Percentiles rank a stretch among this genome's conserved stretches.
Evolutionary conservation across 148 eudicot genomes (phyloP).

Genomic region (Camellia sinensis): DNA sequence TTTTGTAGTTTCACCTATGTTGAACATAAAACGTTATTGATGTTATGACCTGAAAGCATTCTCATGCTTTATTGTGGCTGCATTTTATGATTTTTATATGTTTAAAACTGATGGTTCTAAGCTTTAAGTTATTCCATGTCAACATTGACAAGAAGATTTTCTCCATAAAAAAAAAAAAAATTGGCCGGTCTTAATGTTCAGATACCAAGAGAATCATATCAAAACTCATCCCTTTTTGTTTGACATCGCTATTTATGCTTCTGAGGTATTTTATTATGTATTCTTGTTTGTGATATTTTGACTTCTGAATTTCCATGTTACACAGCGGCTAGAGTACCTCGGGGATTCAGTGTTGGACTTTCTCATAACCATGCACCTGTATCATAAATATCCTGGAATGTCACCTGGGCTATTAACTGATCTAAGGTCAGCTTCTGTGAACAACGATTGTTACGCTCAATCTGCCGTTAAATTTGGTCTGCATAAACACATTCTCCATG

Average conservation of each 20-base stretch:
- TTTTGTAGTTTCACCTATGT: neutral
- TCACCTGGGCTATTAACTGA: conserved; percentile 84
- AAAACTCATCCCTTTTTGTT: too few species aligned
- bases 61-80: neutral
- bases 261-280: too few species aligned
- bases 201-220: too few species aligned
- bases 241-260: too few species aligned
- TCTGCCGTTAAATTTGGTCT: conserved; percentile 49
- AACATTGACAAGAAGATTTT: too few species aligned
- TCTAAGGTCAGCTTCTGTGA: conserved; percentile 85
- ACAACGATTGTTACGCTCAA: conserved; percentile 73
- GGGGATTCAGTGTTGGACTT: conserved; percentile 85
- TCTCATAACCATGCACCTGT: conserved; percentile 61
- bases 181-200: too few species aligned
- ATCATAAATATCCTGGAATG: conserved; percentile 54
- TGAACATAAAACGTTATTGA: neutral
- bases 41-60: neutral
- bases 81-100: neutral
- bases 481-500: conserved; percentile 71
- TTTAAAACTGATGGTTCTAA: neutral
- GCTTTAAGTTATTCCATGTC: too few species aligned
- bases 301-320: neutral
- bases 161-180: too few species aligned
- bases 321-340: conserved; percentile 86
- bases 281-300: neutral